Evolutionary conservation across 2,329 filamentous ascomycete genomes (phyloP), one percentile per base, ranked within the genome.

Genomic region (Ophiosphaerella herpotricha): DNA sequence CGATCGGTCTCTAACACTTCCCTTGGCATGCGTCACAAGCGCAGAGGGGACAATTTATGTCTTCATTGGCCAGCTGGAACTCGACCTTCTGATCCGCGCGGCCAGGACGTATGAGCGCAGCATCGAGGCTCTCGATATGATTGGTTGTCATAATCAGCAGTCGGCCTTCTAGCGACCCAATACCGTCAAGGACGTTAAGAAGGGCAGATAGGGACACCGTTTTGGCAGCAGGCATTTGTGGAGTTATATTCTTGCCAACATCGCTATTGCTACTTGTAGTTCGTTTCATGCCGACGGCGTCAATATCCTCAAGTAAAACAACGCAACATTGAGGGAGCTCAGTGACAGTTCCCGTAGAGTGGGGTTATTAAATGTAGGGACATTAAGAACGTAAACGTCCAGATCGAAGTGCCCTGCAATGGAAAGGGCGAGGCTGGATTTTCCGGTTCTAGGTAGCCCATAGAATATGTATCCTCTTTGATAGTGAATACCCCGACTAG

Each of bases 121-220:
- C 2, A 4, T 18, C 18, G 2, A 18, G 18, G 18, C 18, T 2
- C 18, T 18, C 18, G 18, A 18, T 18, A 18, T 18, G 18, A 18
- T 18, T 18, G 18, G 18, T 18, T 4, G 18, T 18, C 18, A 18
- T 18, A 4, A 91, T 85, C 33, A 92, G 80, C 18, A 92, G 82
- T 42, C 88, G 82, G 33, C 88, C 88, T 72, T 91, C 88, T 61
- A 89, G 86, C 11, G 85, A 88, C 3, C 86, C 87, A 5, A 91
- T 87, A 48, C 89, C 88, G 64, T 94, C 89, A 26, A 93, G 89
- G 50, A 88, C 87, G 71, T 93, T 93, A 44, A 93, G 80, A 1
- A 93, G 80, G 5, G 26, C 6, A 5, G 26, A 29, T 3, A 29
- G 7, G 2, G 26, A 29, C 26, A 29, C 26, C 5, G 26, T 5